These are phyloP conservation scores for Hyaloscypha variabilis DNA, from an alignment of 495 filamentous ascomycete species.

Conservation along the genomic window DNA sequence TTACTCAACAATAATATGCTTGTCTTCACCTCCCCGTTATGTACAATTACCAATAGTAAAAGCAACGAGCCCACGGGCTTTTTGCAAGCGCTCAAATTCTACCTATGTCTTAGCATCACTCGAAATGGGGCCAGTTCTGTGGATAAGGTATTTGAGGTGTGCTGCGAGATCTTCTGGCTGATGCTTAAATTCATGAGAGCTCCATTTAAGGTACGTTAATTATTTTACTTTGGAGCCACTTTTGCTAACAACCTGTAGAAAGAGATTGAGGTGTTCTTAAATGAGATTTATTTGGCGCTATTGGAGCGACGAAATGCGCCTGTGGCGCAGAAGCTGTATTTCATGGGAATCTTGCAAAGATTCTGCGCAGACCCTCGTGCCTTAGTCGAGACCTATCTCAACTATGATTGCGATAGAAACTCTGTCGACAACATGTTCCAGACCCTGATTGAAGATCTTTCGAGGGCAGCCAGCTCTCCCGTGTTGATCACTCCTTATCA, in stretches of 20 bases:
- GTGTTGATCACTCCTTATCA: constrained; percentile 73
- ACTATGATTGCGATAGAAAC: constrained; percentile 95
- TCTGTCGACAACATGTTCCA: constrained; percentile 95
- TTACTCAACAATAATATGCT: constrained; percentile 87
- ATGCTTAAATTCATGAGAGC: constrained; percentile 93
- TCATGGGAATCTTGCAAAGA: constrained; percentile 82
- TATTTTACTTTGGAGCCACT: neutral
- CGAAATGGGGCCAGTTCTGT: constrained; percentile 94
- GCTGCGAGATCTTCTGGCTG: constrained; percentile 97
- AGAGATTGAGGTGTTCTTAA: constrained; percentile 97
- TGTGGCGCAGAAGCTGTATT: constrained; percentile 86
- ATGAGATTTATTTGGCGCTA: constrained; percentile 95
- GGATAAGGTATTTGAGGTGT: constrained; percentile 88
- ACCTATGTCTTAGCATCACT: constrained; percentile 90
- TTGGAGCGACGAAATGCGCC: constrained; percentile 87
- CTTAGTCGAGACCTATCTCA: constrained; percentile 94
- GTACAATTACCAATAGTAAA: constrained; percentile 85
- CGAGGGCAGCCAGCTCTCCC: constrained; percentile 75
- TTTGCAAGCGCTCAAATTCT: constrained; percentile 94
- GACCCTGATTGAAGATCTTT: constrained; percentile 89
- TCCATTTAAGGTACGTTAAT: constrained; percentile 75
- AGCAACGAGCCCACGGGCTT: constrained; percentile 85
- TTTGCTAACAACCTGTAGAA: constrained; percentile 55
- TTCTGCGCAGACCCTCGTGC: constrained; percentile 84
- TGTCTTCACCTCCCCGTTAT: constrained; percentile 85